Evolutionary conservation across 305 asterid genomes (phyloP).

Genomic region (Stenogyne calaminthoides): DNA sequence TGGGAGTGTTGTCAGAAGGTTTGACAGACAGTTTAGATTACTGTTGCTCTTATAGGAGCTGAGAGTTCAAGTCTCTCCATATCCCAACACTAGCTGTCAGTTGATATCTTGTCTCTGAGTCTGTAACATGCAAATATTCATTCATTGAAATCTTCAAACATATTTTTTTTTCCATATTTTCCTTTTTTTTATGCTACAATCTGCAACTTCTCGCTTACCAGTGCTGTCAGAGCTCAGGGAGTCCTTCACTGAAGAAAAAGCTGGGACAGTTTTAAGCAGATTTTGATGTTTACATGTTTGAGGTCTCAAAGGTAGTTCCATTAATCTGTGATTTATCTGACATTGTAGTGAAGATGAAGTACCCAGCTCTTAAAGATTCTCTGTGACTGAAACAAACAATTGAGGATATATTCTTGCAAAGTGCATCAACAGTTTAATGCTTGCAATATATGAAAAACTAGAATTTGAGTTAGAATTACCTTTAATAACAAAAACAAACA

Average conservation of each 20-base stretch:
- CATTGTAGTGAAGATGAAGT: constrained; percentile 15
- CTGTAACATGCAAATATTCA: constrained; percentile 25
- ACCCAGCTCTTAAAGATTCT: not conserved
- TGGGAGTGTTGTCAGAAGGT: constrained; percentile 99
- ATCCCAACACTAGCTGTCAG: constrained; percentile 61
- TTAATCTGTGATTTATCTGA: constrained; percentile 3
- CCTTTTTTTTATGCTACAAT: constrained; percentile 39
- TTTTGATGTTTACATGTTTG: constrained; percentile 84
- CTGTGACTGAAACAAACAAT: constrained; percentile 5
- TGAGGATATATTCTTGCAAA: not conserved
- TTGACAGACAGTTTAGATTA: constrained; percentile 94
- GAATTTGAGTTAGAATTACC: constrained; percentile 17
- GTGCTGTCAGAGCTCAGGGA: constrained; percentile 95
- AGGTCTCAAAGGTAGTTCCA: constrained; percentile 86
- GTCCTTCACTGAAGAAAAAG: constrained; percentile 87
- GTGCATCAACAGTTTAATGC: no score
- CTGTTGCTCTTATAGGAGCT: constrained; percentile 99
- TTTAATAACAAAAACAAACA: no score
- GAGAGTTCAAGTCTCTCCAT: constrained; percentile 99
- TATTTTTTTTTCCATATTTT: not conserved
- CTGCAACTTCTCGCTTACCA: constrained; percentile 65
- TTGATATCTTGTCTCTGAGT: constrained; percentile 30
- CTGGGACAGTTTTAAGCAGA: constrained; percentile 97
- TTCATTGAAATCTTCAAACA: constrained; percentile 19
- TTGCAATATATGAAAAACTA: not conserved